These are phyloP conservation scores for Phytophthora cryptogea DNA, from an alignment of 352 stramenopile genomes.

Conservation along the genomic window DNA sequence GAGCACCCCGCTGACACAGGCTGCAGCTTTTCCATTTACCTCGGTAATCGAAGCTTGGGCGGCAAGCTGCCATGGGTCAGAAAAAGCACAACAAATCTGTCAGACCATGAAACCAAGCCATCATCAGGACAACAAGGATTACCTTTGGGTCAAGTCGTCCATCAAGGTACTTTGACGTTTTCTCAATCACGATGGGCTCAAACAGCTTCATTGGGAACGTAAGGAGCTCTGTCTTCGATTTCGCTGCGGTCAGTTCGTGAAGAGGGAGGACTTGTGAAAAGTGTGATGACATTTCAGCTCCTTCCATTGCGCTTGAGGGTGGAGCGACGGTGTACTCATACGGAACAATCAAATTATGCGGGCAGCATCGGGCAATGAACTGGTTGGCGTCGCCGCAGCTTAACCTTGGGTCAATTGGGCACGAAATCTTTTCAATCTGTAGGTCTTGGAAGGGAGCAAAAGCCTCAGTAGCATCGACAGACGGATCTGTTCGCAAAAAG, in stretches of 20 bases:
- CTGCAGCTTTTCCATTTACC: conserved; percentile 70
- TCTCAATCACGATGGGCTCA: conserved; percentile 71
- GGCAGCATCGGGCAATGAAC: conserved; percentile 79
- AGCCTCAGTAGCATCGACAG: conserved; percentile 50
- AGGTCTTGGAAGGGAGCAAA: conserved; percentile 63
- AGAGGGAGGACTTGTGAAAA: conserved; percentile 77
- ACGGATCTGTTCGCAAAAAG: conserved; percentile 45
- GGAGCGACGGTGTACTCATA: conserved; percentile 56
- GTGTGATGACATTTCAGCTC: conserved; percentile 50
- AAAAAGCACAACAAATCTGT: not conserved
- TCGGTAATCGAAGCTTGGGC: conserved; percentile 63
- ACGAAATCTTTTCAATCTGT: conserved; percentile 78
- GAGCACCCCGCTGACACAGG: conserved; percentile 62
- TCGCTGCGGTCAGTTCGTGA: conserved; percentile 71
- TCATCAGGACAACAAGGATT: conserved; percentile 1
- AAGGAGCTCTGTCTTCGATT: conserved; percentile 70
- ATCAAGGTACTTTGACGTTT: conserved; percentile 85
- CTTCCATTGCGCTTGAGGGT: conserved; percentile 11
- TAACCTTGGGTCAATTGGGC: conserved; percentile 76
- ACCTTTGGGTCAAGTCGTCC: conserved; percentile 75
- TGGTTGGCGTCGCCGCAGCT: conserved; percentile 88
- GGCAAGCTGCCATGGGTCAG: conserved; percentile 44
- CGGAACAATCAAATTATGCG: conserved; percentile 70
- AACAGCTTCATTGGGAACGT: conserved; percentile 76
- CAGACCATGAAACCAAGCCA: not conserved